These are phyloP conservation scores for Collybiopsis confluens DNA, from an alignment of 768 basidiomycete genomes.

Conservation along the genomic window DNA sequence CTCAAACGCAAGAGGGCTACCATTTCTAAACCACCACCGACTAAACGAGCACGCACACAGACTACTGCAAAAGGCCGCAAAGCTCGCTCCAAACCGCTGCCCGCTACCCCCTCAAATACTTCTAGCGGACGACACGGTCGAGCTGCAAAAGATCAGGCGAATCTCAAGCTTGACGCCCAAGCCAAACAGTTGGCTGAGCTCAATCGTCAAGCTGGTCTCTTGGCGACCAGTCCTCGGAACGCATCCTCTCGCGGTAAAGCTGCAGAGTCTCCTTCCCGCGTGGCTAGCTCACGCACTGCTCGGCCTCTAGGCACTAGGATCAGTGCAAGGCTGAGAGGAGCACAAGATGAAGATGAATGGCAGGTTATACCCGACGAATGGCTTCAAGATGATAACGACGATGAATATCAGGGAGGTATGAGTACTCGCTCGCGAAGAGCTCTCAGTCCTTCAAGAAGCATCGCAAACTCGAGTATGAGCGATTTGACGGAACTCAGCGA, in stretches of 20 bases:
- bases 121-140: conserved; percentile 45
- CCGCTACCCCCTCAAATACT: conserved; percentile 12
- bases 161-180: conserved; percentile 62
- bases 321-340: conserved; percentile 62
- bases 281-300: neutral
- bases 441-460: conserved; percentile 39
- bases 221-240: neutral
- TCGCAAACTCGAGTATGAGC: conserved; percentile 61
- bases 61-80: conserved; percentile 11
- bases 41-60: conserved; percentile 9
- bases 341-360: conserved; percentile 62
- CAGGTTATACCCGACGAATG: conserved; percentile 78
- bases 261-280: neutral
- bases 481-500: conserved; percentile 75
- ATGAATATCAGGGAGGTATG: conserved; percentile 13
- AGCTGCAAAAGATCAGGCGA: conserved; percentile 70
- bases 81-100: conserved; percentile 3
- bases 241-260: conserved; percentile 12
- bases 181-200: conserved; percentile 64
- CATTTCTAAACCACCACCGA: conserved; percentile 25
- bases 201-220: conserved; percentile 42
- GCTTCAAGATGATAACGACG: conserved; percentile 34
- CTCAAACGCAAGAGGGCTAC: conserved; percentile 37
- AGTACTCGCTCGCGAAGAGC: conserved; percentile 13
- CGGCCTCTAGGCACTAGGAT: conserved; percentile 53